phyloP scores from a whole-genome alignment of 2,329 filamentous ascomycete genomes.

The Aspergillus sp. region DNA sequence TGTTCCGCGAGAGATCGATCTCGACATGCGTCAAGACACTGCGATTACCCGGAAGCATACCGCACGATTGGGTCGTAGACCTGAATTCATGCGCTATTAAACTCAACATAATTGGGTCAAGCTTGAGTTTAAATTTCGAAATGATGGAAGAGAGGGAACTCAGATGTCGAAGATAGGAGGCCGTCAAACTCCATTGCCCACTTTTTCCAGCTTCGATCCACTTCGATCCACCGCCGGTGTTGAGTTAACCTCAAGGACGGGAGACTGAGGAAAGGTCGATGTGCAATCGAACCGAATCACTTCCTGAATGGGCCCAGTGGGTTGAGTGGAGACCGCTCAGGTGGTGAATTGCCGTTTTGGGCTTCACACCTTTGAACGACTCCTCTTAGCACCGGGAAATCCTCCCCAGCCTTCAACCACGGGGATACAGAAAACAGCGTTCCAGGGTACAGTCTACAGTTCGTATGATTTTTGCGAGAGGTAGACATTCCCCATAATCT shows the following conservation, averaged over 20 bases:
- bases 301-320: too few relatives aligned
- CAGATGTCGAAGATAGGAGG: not conserved
- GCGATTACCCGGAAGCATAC: not conserved
- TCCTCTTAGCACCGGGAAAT: too few relatives aligned
- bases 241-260: not conserved
- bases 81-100: not conserved
- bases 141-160: not conserved
- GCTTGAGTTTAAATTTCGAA: slow-evolving; percentile 6
- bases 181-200: not conserved
- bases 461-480: too few relatives aligned
- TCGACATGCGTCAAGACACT: not conserved
- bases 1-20: too few relatives aligned
- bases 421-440: too few relatives aligned
- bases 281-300: not conserved
- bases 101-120: not conserved
- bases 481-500: too few relatives aligned
- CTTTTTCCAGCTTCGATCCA: not conserved
- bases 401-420: too few relatives aligned
- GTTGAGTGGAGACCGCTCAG: too few relatives aligned
- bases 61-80: not conserved
- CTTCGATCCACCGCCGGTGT: too few relatives aligned
- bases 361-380: too few relatives aligned
- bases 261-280: not conserved
- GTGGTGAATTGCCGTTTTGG: too few relatives aligned
- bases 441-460: too few relatives aligned